Conservation (phyloP, 2,329 filamentous ascomycete genomes). For the Clonostachys rhizophaga region DNA sequence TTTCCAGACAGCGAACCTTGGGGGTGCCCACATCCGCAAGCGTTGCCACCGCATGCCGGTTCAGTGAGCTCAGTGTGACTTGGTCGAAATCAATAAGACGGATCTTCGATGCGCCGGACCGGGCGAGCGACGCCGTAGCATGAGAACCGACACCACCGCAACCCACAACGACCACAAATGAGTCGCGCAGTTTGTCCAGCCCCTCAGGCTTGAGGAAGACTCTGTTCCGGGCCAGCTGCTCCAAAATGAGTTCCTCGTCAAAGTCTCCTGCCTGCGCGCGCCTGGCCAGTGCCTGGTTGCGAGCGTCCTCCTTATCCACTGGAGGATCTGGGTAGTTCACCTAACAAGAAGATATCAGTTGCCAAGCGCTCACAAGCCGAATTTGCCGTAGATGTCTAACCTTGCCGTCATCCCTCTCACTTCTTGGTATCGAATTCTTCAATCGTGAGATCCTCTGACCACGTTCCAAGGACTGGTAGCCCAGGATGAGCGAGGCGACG, state of each 20-base stretch:
- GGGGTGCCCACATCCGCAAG: constrained; percentile 88
- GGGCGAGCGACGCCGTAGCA: constrained; percentile 76
- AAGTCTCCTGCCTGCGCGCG: constrained; percentile 60
- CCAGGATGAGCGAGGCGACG: constrained; percentile 55
- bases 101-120: constrained; percentile 84
- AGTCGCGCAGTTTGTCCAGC: constrained; percentile 69
- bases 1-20: constrained; percentile 82
- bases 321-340: too few relatives aligned
- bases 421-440: constrained; percentile 54
- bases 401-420: constrained; percentile 5
- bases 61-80: constrained; percentile 89
- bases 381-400: too few relatives aligned
- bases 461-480: constrained; percentile 55
- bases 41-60: constrained; percentile 93
- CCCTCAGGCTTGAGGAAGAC: constrained; percentile 86
- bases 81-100: constrained; percentile 96
- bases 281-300: constrained; percentile 52
- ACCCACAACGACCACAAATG: constrained; percentile 87
- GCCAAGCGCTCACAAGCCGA: too few relatives aligned
- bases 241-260: constrained; percentile 78
- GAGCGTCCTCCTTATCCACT: constrained; percentile 55
- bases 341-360: too few relatives aligned
- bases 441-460: constrained; percentile 49
- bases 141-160: constrained; percentile 95
- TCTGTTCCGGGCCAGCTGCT: constrained; percentile 89